Percentiles rank a stretch among this genome's conserved stretches.
Evolutionary conservation across 2,329 filamentous ascomycete genomes (phyloP).

Genomic region (Aspergillus sp.): DNA sequence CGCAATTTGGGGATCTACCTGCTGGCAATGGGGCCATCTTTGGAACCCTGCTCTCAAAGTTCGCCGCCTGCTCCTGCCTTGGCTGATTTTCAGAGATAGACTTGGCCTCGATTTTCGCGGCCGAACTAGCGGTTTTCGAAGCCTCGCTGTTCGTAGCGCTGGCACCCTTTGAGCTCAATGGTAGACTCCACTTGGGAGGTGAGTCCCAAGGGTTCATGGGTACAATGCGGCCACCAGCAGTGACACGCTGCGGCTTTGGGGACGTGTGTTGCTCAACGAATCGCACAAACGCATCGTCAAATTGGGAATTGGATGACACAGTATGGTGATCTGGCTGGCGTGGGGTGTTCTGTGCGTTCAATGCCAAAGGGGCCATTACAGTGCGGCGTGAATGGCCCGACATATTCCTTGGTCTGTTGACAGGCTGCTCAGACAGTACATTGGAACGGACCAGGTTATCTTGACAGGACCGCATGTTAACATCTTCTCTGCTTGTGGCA

Average conservation of each 20-base stretch:
- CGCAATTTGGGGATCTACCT: background rate
- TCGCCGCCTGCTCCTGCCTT: background rate
- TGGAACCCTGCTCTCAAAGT: background rate
- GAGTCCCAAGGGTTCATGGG: constrained; percentile 41
- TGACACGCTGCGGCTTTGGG: constrained; percentile 51
- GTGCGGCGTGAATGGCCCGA: constrained; percentile 24
- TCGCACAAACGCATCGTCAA: constrained; percentile 44
- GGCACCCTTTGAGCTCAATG: constrained; percentile 14
- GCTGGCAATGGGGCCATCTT: constrained; percentile 8
- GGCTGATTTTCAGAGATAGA: constrained; percentile 1
- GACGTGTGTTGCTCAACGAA: constrained; percentile 50
- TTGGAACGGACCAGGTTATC: constrained; percentile 25
- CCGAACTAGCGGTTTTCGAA: background rate
- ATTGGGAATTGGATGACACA: constrained; percentile 31
- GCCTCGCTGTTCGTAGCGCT: constrained; percentile 1
- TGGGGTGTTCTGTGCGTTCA: constrained; percentile 20
- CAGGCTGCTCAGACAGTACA: constrained; percentile 27
- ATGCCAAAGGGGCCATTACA: constrained; percentile 16
- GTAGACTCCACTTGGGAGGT: constrained; percentile 38
- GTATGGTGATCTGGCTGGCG: constrained; percentile 38
- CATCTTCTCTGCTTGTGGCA: background rate
- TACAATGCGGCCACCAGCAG: constrained; percentile 50
- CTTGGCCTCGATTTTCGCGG: background rate
- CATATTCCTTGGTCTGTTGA: constrained; percentile 25
- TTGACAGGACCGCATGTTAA: constrained; percentile 9